A percentile compares a stretch with the other conserved stretches of the same genome.
Evolutionary conservation across 352 stramenopile genomes (phyloP).

Genomic region (Phytophthora brassicae): DNA sequence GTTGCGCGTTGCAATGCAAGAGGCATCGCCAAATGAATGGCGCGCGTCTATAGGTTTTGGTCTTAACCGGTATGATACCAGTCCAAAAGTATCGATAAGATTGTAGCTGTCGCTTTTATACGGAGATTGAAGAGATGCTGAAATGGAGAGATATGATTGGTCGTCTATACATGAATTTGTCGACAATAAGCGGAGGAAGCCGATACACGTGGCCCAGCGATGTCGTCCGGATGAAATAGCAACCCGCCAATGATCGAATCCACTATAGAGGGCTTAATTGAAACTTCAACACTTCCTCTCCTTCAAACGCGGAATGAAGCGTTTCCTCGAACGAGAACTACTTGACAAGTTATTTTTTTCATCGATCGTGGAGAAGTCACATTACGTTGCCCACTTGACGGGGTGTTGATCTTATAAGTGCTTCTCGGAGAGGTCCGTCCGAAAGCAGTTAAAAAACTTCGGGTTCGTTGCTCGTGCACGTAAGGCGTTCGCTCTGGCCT

Average conservation of each 20-base stretch:
- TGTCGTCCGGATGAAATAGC: slow-evolving; percentile 1
- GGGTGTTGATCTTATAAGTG: neutral
- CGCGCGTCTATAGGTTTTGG: neutral
- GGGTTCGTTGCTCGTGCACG: neutral
- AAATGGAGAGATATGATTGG: slow-evolving; percentile 1
- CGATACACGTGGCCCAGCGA: too few species aligned
- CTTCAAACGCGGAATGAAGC: neutral
- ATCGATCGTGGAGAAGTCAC: neutral
- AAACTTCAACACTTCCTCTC: neutral
- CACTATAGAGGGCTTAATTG: neutral
- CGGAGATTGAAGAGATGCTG: neutral
- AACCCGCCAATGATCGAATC: neutral
- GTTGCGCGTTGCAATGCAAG: neutral
- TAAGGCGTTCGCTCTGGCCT: neutral
- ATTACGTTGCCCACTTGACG: neutral
- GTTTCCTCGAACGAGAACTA: neutral
- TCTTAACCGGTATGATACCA: neutral
- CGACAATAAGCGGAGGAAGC: slow-evolving; percentile 1
- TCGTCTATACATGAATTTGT: slow-evolving; percentile 1
- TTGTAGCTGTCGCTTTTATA: neutral
- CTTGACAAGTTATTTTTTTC: neutral
- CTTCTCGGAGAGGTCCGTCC: slow-evolving; percentile 1
- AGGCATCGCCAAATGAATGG: slow-evolving; percentile 6
- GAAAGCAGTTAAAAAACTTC: slow-evolving; percentile 2
- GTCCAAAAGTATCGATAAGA: slow-evolving; percentile 2